A percentile compares a stretch with the other conserved stretches of the same genome.
Conservation (phyloP, 108 stramenopile genomes). For the Nitzschia palea region DNA sequence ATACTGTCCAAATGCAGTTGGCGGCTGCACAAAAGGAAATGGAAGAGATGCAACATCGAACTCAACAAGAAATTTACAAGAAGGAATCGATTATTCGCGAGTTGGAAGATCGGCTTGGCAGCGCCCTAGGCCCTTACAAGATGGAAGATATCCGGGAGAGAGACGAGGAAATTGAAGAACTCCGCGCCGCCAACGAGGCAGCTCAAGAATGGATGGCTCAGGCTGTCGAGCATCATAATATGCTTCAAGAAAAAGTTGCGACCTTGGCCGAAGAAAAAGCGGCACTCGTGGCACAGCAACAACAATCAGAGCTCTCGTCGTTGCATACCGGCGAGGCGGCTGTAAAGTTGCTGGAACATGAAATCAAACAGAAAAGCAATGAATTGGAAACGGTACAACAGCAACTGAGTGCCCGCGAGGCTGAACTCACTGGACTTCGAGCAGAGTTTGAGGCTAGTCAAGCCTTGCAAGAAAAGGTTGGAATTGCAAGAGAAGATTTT, state of each 20-base stretch:
- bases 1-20: background rate
- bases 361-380: background rate
- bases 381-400: slow-evolving; percentile 8
- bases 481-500: slow-evolving; percentile 29
- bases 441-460: slow-evolving; percentile 19
- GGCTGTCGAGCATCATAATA: slow-evolving; percentile 63
- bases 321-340: slow-evolving; percentile 1
- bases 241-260: slow-evolving; percentile 45
- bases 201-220: slow-evolving; percentile 84
- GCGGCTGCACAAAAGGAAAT: slow-evolving; percentile 21
- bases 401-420: slow-evolving; percentile 6
- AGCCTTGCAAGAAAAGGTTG: slow-evolving; percentile 21
- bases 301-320: background rate
- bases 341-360: background rate
- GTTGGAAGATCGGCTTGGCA: slow-evolving; percentile 33
- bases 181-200: slow-evolving; percentile 53
- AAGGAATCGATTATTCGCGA: slow-evolving; percentile 40
- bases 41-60: background rate
- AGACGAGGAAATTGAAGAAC: slow-evolving; percentile 49
- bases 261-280: slow-evolving; percentile 34
- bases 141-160: slow-evolving; percentile 35
- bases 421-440: slow-evolving; percentile 26
- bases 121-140: slow-evolving; percentile 28
- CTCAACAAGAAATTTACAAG: slow-evolving; percentile 38
- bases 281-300: slow-evolving; percentile 15